Evolutionary conservation across 371 early-diverging fungal species (phyloP), one percentile per base, ranked within the genome.

Genomic region (Choanephora cucurbitarum): DNA sequence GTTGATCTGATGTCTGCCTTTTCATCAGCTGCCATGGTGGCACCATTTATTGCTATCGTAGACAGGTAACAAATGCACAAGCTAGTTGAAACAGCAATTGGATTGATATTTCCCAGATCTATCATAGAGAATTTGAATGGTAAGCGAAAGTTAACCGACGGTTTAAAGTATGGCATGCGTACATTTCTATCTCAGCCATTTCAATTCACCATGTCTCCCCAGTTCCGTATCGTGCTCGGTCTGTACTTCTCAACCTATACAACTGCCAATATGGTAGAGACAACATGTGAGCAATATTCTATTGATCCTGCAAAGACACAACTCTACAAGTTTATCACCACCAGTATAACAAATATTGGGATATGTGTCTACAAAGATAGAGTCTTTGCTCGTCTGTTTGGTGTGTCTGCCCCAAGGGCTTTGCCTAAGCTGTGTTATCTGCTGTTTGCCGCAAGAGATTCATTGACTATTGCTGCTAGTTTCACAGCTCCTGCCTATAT

Each of bases 41-140:
- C 83, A 1, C 87, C 87, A 5, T 81, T 85, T 59, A 85, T 87
- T 49, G 67, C 87, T 46, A 75, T 87, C 46, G 80, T 87, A 40
- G 87, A 87, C 66, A 75, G 84, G 76, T 81, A 71, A 54, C 18
- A 19, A 24, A 24, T 41, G 4, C 15, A 33, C 6, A 48, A 21
- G 17, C 39, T 42, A n/a, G 11, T 15, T 2, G 31, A 11, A 2
- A 41, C n/a, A 40, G n/a, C 3, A 5, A 23, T 8, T 15, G 7
- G 4, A 1, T 3, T 44, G 14, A 21, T 42, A 37, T 28, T 21
- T 33, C 14, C 1, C 34, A 81, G 82, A 61, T 70, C 88, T 14
- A 86, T 86, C 39, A 83, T 87, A 37, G 77, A 80, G 57, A 85
- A 84, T 57, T 74, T 82, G 1, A 80, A 79, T 55, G 86, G 86